Evolutionary conservation across 352 stramenopile species (phyloP).

Genomic region (Pythium phragmitis): DNA sequence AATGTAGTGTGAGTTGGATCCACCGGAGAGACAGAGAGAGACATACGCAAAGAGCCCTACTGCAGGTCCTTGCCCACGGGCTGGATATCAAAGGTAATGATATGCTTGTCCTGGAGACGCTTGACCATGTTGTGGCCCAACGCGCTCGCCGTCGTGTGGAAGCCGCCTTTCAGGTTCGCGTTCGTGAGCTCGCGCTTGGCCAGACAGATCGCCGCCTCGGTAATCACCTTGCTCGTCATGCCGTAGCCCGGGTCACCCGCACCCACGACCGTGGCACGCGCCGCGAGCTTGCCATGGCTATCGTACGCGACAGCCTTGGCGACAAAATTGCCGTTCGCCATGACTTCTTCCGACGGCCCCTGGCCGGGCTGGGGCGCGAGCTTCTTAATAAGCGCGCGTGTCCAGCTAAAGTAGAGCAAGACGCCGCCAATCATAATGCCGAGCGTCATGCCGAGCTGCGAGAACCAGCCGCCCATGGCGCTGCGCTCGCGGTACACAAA

Average conservation of each 20-base stretch:
- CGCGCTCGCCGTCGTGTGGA: constrained; percentile 63
- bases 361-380: constrained; percentile 72
- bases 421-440: constrained; percentile 36
- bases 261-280: constrained; percentile 41
- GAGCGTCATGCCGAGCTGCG: constrained; percentile 40
- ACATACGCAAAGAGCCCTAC: neutral
- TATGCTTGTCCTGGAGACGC: constrained; percentile 54
- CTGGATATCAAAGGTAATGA: constrained; percentile 53
- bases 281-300: constrained; percentile 38
- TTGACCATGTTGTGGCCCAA: constrained; percentile 54
- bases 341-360: constrained; percentile 75
- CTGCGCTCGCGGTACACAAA: constrained; percentile 72
- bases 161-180: constrained; percentile 36
- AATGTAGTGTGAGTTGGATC: too few relatives aligned
- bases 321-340: constrained; percentile 78
- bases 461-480: constrained; percentile 46
- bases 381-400: constrained; percentile 59
- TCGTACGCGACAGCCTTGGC: constrained; percentile 50
- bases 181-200: constrained; percentile 44
- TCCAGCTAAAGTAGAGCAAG: constrained; percentile 64
- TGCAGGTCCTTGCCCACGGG: neutral
- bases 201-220: constrained; percentile 59
- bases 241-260: constrained; percentile 57
- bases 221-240: constrained; percentile 53
- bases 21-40: too few relatives aligned